Evolutionary conservation across 1,284 basidiomycete species (phyloP), one percentile per base, ranked within the genome.

Genomic region (Papiliotrema terrestris): DNA sequence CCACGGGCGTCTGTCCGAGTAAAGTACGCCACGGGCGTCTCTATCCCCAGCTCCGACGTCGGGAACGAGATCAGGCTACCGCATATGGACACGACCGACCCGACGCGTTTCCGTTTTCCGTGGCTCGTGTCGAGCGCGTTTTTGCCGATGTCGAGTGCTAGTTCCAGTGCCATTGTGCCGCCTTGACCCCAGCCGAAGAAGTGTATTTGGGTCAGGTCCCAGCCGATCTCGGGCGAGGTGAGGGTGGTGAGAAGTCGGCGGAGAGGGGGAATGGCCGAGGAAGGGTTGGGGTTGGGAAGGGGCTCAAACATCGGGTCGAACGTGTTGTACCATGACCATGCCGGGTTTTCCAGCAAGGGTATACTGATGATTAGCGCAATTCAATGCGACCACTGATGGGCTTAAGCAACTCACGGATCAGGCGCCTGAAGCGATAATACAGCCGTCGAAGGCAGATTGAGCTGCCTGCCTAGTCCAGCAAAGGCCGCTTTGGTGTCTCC

Each of bases 131-230:
- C 52, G 29, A 42, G 53, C 13, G 37, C 53, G 51, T 43, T 45
- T 49, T 60, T 50, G 15, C 60, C 69, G 3, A 73, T 44, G 25
- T 57, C 57, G 15, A 88, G 63, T 15, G 79, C 81, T 32, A 85
- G 79, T 72, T 96, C 91, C 1, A 83, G 81, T 2, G 84, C 88
- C 36, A 91, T 83, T 26, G 81, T 89, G 0, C 90, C 92, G 0
- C 92, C 92, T 73, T 96, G 92, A 0, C 83, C 90, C 65, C 91
- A 96, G 4, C 92, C 92, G 63, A 95, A 91, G 14, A 94, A 67
- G 71, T 96, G 91, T 20, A 96, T 86, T 19, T 82, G 79, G 5
- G 82, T 62, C 0, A 80, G 63, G 0, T 82, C 76, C 92, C 92
- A 95, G 1, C 77, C 67, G 60, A 86, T 35, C 25, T 60, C 57